These are phyloP conservation scores for Leptodermis oblonga DNA, from an alignment of 257 asterid species.

Conservation along the genomic window DNA sequence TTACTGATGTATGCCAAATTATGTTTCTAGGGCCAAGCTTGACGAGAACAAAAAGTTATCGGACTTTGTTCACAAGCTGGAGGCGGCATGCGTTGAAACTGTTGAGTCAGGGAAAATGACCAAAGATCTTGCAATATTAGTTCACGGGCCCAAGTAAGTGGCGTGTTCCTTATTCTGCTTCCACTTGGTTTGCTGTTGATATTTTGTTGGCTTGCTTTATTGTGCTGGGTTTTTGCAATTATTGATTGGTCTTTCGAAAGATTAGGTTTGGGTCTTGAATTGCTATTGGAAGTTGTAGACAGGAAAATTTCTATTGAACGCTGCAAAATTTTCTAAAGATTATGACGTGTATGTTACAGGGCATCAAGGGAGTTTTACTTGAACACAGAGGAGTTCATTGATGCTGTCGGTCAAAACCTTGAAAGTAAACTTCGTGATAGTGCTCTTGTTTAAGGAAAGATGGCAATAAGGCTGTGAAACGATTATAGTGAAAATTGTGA, in stretches of 20 bases:
- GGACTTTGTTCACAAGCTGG: constrained; percentile 68
- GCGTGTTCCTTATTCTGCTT: background rate
- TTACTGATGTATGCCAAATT: background rate
- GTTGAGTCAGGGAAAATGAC: constrained; percentile 96
- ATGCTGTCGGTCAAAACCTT: constrained; percentile 67
- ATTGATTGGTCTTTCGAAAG: background rate
- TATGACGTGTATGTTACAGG: constrained; percentile 38
- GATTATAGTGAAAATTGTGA: no score
- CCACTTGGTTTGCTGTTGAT: background rate
- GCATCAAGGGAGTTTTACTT: constrained; percentile 69
- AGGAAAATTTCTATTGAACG: background rate
- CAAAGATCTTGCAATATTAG: constrained; percentile 78
- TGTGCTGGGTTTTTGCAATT: background rate
- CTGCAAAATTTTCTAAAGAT: constrained; percentile 14
- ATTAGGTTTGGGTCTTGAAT: background rate
- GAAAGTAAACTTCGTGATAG: constrained; percentile 39
- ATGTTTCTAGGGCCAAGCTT: constrained; percentile 60
- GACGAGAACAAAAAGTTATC: constrained; percentile 63
- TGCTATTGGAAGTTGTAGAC: background rate
- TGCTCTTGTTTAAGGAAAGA: constrained; percentile 29
- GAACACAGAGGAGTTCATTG: constrained; percentile 76
- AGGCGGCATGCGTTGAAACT: constrained; percentile 75
- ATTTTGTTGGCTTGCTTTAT: background rate
- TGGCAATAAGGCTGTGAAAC: no score
- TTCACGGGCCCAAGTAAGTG: constrained; percentile 82